Evolutionary conservation across 352 stramenopile species (phyloP).

Genomic region (Thalassiosira ordinaria): DNA sequence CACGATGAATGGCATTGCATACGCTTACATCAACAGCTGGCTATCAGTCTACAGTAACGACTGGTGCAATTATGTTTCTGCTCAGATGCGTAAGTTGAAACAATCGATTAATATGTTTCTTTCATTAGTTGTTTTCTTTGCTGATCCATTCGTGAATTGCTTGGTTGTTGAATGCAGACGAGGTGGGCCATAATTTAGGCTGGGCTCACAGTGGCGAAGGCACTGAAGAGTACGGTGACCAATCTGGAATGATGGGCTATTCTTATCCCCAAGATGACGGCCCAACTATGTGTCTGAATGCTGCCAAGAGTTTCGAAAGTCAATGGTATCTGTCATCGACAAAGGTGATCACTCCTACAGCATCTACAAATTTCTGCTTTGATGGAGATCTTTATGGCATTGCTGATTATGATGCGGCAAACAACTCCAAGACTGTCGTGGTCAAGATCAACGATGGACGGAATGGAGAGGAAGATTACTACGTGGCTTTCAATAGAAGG

Average conservation of each 20-base stretch:
- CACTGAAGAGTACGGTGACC: slow-evolving; percentile 36
- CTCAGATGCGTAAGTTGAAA: slow-evolving; percentile 66
- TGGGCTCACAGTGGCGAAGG: slow-evolving; percentile 46
- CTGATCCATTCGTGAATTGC: too few species aligned
- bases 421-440: slow-evolving; percentile 18
- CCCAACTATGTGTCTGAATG: slow-evolving; percentile 66
- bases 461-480: slow-evolving; percentile 31
- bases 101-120: not conserved
- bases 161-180: not conserved
- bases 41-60: slow-evolving; percentile 57
- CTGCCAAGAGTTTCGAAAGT: slow-evolving; percentile 61
- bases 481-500: slow-evolving; percentile 63
- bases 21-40: slow-evolving; percentile 65
- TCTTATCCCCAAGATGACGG: slow-evolving; percentile 21
- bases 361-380: slow-evolving; percentile 6
- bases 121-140: too few species aligned
- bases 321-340: slow-evolving; percentile 52
- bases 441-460: slow-evolving; percentile 30
- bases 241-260: slow-evolving; percentile 48
- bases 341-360: slow-evolving; percentile 12
- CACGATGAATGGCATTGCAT: slow-evolving; percentile 56
- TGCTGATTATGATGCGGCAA: slow-evolving; percentile 25
- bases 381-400: slow-evolving; percentile 41
- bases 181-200: slow-evolving; percentile 44
- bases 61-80: slow-evolving; percentile 52